Evolutionary conservation across 148 eudicot genomes (phyloP), one percentile per base, ranked within the genome.

Genomic region (Gaultheria prostrata): DNA sequence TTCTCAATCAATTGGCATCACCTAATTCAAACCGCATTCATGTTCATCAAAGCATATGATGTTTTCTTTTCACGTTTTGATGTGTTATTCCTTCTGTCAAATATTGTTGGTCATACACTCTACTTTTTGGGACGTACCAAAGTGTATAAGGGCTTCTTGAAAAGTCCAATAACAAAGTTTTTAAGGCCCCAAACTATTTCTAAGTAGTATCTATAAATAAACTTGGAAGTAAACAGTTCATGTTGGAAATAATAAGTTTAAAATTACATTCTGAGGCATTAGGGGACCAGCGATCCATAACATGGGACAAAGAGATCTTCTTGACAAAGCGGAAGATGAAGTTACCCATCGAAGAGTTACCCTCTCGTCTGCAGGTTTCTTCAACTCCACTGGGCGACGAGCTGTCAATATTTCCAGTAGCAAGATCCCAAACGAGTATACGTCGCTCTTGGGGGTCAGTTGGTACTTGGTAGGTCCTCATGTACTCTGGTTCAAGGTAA

Each of bases 401-500:
- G 96, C 99, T 3, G 98, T 95, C 72, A 97, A 89, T 83, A 93
- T 93, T 84, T 97, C 99, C 24, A 97, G 21, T 50, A 97, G 84
- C 77, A 95, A 71, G 77, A 97, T 86, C 74, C 98, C 99, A 78
- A 91, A 97, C 50, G 99, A 97, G 89, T 95, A 97, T 14, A 97
- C 99, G 81, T 97, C 99, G 61, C 99, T 97, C 83, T 93, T 95
- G 6, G 91, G 83, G 69, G 99, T 97, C 89, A 97, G 98, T 76
- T 93, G 95, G n/a, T n/a, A n/a, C n/a, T n/a, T n/a, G n/a, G 85
- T 87, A 92, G 17, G 99, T 97, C 89, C 89, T 95, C 99, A 97
- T 97, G 83, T 97, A 97, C 88, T 97, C 98, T 0, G 99, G 99
- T 86, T 95, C 98, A 63, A 95, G 93, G 85, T 97, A 97, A 77